phyloP scores from a whole-genome alignment of 2,329 filamentous ascomycete genomes.

The Nigrospora sphaerica region DNA sequence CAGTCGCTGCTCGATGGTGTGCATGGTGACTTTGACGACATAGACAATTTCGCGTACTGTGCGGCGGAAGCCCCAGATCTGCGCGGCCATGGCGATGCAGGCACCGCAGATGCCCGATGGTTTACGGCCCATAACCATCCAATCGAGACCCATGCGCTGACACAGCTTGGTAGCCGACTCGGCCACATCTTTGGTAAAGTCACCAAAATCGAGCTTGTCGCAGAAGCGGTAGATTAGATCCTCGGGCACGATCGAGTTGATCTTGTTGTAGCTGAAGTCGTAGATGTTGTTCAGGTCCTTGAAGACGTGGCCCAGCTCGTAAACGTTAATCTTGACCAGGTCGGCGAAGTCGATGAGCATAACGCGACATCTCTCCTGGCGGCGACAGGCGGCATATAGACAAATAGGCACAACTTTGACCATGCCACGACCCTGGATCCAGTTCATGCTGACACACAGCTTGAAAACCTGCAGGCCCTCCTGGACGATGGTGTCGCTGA shows the following conservation, averaged over 20 bases:
- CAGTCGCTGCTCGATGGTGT: constrained; percentile 85
- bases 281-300: constrained; percentile 71
- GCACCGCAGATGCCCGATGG: constrained; percentile 93
- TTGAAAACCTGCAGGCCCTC: constrained; percentile 69
- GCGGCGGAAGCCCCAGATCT: constrained; percentile 96
- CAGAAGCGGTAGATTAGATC: constrained; percentile 89
- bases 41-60: constrained; percentile 95
- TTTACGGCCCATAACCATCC: constrained; percentile 92
- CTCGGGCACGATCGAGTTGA: constrained; percentile 72
- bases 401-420: constrained; percentile 84
- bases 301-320: constrained; percentile 83
- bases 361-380: constrained; percentile 69
- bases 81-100: constrained; percentile 86
- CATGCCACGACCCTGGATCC: constrained; percentile 79
- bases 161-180: constrained; percentile 83
- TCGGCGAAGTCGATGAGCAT: constrained; percentile 97
- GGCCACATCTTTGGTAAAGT: constrained; percentile 75
- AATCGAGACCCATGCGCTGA: constrained; percentile 89
- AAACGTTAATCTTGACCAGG: constrained; percentile 76
- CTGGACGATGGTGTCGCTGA: constrained; percentile 57
- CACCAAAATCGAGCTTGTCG: constrained; percentile 82
- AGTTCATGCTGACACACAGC: constrained; percentile 66
- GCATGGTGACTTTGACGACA: constrained; percentile 91
- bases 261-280: constrained; percentile 52
- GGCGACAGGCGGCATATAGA: constrained; percentile 81